These are phyloP conservation scores for Cutaneotrichosporon sp. DNA, from an alignment of 1,284 basidiomycete genomes.

Conservation along the genomic window DNA sequence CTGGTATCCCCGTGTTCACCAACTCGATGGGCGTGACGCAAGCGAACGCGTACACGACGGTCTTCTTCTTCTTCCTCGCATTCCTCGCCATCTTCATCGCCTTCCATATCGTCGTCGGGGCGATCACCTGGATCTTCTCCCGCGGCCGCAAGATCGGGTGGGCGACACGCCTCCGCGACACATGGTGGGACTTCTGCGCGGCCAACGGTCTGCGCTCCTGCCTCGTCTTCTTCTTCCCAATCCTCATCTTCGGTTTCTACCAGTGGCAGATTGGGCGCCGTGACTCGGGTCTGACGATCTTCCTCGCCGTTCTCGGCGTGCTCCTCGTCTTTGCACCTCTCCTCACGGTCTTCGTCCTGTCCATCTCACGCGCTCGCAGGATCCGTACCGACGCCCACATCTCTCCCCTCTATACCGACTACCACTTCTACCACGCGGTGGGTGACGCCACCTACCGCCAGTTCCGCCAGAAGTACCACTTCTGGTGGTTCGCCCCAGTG, in stretches of 20 bases:
- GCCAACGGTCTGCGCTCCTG: constrained; percentile 56
- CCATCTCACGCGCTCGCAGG: constrained; percentile 34
- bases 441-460: constrained; percentile 51
- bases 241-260: constrained; percentile 74
- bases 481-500: constrained; percentile 54
- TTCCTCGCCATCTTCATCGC: constrained; percentile 61
- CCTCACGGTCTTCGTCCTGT: constrained; percentile 50
- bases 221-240: constrained; percentile 65
- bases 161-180: constrained; percentile 55
- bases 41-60: constrained; percentile 78
- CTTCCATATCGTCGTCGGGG: constrained; percentile 60
- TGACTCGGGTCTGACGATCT: constrained; percentile 76
- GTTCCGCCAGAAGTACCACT: constrained; percentile 54
- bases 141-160: constrained; percentile 17
- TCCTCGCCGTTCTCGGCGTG: constrained; percentile 64
- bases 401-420: constrained; percentile 50
- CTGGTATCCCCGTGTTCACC: constrained; percentile 76
- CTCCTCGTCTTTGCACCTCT: constrained; percentile 60
- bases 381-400: constrained; percentile 36
- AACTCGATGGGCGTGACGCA: constrained; percentile 71
- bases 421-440: constrained; percentile 48
- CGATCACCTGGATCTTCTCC: constrained; percentile 49
- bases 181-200: constrained; percentile 55
- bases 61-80: constrained; percentile 70
- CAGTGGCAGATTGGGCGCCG: constrained; percentile 73